Evolutionary conservation across 2,329 filamentous ascomycete species (phyloP).

Genomic region (Periglandula ipomoeae): DNA sequence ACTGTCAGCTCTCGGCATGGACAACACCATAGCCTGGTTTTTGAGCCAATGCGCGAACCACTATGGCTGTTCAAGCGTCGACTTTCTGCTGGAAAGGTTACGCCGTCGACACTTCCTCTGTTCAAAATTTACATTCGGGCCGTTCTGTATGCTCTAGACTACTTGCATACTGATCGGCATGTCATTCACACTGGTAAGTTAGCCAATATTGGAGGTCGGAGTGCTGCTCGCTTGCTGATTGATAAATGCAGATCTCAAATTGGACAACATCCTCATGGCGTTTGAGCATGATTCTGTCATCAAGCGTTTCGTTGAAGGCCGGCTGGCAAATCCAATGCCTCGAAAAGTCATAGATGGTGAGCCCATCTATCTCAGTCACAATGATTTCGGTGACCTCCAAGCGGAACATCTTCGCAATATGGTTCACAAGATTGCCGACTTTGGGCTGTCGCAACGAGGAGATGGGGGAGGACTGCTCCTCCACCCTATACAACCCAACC

Average conservation of each 20-base stretch:
- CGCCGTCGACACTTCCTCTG: conserved; percentile 13
- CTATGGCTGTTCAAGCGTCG: conserved; percentile 25
- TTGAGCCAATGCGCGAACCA: conserved; percentile 28
- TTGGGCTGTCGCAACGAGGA: conserved; percentile 11
- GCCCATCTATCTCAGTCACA: conserved; percentile 10
- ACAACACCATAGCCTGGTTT: conserved; percentile 25
- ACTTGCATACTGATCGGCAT: conserved; percentile 31
- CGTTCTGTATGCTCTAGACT: conserved; percentile 32
- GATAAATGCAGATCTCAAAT: conserved; percentile 15
- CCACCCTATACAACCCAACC: conserved; percentile 12
- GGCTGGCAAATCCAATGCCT: conserved; percentile 5
- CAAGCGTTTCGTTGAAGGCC: conserved; percentile 11
- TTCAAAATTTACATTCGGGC: conserved; percentile 24
- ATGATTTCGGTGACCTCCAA: conserved; percentile 10
- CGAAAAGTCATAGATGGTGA: conserved; percentile 9
- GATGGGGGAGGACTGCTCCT: conserved; percentile 6
- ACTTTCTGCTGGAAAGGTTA: conserved; percentile 22
- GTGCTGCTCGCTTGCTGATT: not conserved
- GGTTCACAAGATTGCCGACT: conserved; percentile 12
- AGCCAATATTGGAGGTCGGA: not conserved
- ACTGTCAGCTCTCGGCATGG: conserved; percentile 18
- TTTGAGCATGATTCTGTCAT: conserved; percentile 13
- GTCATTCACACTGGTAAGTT: conserved; percentile 27
- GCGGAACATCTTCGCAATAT: conserved; percentile 7
- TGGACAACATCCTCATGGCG: conserved; percentile 16